Evolutionary conservation across 2,329 filamentous ascomycete genomes (phyloP), one percentile per base, ranked within the genome.

Genomic region (Diaporthe destruens): DNA sequence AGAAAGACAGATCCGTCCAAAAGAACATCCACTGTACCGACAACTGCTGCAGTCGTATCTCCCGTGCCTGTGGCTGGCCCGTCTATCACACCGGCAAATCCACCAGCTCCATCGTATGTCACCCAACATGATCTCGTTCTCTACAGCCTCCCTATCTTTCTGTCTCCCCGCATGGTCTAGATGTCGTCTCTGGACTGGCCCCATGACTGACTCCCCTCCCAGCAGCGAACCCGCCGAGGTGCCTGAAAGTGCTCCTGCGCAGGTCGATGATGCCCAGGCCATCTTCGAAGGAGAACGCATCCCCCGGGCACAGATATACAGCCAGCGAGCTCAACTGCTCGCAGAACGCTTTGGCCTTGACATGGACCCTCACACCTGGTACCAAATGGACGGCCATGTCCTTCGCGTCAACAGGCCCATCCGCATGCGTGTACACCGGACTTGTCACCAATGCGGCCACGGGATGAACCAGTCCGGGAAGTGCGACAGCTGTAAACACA

Each of bases 401-500:
- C 83, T 89, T 32, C 91, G 92, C 55, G 88, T 93, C 70, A 91
- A 94, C 80, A 94, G 93, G 84, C 88, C 92, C 16, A 93, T 94
- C 76, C 90, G 92, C 72, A 93, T 95, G 88, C 90, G 93, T 69
- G 89, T 95, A 69, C 92, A 93, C 80, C 90, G 92, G 76, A 91
- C 89, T 75, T 98, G 95, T 82, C 95, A 98, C 82, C 87, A 89
- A 76, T 98, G 95, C 84, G 65, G 71, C 3, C 51, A 63, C 51
- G 57, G 72, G 12, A 25, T 72, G 25, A 89, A 91, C 72, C 89
- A 92, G 18, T 88, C 89, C 32, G 97, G 96, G 80, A 91, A 92
- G 71, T 82, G 88, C 25, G 89, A 92, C 77, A 94, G 92, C 83
- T 98, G 95, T 84, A 88, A 93, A 77, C 95, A 98, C 83, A 85